Evolutionary conservation across 2,329 filamentous ascomycete genomes (phyloP), one percentile per base, ranked within the genome.

Genomic region (Penicillium corylophilum): DNA sequence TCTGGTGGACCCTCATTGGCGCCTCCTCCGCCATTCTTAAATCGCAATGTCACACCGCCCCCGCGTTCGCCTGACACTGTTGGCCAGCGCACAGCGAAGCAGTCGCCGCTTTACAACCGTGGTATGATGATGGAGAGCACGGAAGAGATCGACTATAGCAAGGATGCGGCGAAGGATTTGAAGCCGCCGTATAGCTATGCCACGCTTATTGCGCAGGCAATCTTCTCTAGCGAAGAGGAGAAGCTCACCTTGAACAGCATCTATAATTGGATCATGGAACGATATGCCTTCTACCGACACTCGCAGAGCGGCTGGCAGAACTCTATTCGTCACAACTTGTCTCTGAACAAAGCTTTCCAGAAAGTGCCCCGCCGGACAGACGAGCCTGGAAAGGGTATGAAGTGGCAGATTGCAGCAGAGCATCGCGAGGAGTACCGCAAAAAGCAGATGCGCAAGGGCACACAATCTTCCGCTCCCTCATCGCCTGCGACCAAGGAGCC

Each of bases 381-480:
- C 62, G 94, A 99, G 69, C 94, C 94, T 20, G 94, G 94, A 12
- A 99, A 99, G 71, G 94, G 94, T 24, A 97, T 96, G 91, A 97
- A 97, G 70, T 99, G 94, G 94, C 90, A 93, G 72, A 92, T 99
- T 65, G 85, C 90, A 4, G 82, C 89, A 1, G 89, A 95, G 57
- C 82, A 87, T 59, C 85, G 88, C 44, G 90, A 96, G 16, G 93
- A 96, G 47, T 95, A 96, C 78, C 82, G 90, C 53, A 88, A 88
- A 68, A 89, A 88, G 61, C 73, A 76, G 60, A 66, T 70, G 35
- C 71, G 74, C 28, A 76, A 74, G 49, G 73, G 74, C 12, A 69
- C 66, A 5, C 72, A 74, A 41, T 76, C 74, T 10, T 75, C 73
- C 5, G 73, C 74, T 1, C 76, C 77, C 28, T 76, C 76, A 9